Percentiles rank a stretch among this genome's conserved stretches.
phyloP scores from a whole-genome alignment of 2,329 filamentous ascomycete species.

The Exophiala calicioides region DNA sequence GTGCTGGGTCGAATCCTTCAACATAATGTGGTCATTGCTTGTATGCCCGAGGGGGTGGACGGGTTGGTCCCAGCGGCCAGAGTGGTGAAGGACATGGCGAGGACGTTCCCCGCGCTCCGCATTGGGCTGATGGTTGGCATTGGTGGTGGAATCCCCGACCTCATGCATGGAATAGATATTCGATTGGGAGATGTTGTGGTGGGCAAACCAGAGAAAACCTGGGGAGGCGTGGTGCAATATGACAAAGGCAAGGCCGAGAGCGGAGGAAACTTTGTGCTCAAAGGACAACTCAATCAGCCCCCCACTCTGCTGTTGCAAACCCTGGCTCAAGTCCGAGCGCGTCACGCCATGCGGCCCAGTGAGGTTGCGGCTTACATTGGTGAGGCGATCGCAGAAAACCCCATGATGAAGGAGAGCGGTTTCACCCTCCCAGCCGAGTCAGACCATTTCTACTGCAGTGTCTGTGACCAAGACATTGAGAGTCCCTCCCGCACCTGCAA shows the following conservation, averaged over 20 bases:
- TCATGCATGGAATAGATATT: slow-evolving; percentile 26
- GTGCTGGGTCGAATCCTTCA: slow-evolving; percentile 28
- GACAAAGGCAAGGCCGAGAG: slow-evolving; percentile 33
- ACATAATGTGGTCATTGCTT: slow-evolving; percentile 34
- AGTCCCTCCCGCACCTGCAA: neutral
- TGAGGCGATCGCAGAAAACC: neutral
- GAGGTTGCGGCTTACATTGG: neutral
- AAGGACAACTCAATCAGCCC: slow-evolving; percentile 26
- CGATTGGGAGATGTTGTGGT: slow-evolving; percentile 33
- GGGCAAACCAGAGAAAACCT: slow-evolving; percentile 23
- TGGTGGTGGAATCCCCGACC: slow-evolving; percentile 31
- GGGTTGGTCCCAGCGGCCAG: slow-evolving; percentile 31
- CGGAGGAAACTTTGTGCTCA: slow-evolving; percentile 28
- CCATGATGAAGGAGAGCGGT: neutral
- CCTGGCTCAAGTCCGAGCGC: slow-evolving; percentile 22
- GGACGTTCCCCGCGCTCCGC: slow-evolving; percentile 32
- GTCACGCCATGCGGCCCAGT: slow-evolving; percentile 18
- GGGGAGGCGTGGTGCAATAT: slow-evolving; percentile 36
- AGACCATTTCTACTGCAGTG: neutral
- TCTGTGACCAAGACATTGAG: neutral
- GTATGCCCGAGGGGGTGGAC: slow-evolving; percentile 28
- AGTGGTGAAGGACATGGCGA: slow-evolving; percentile 31
- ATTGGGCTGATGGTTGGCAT: slow-evolving; percentile 35
- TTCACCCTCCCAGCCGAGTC: neutral
- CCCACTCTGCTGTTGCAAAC: slow-evolving; percentile 29